Evolutionary conservation across 257 asterid genomes (phyloP), one percentile per base, ranked within the genome.

Genomic region (Sherardia arvensis): DNA sequence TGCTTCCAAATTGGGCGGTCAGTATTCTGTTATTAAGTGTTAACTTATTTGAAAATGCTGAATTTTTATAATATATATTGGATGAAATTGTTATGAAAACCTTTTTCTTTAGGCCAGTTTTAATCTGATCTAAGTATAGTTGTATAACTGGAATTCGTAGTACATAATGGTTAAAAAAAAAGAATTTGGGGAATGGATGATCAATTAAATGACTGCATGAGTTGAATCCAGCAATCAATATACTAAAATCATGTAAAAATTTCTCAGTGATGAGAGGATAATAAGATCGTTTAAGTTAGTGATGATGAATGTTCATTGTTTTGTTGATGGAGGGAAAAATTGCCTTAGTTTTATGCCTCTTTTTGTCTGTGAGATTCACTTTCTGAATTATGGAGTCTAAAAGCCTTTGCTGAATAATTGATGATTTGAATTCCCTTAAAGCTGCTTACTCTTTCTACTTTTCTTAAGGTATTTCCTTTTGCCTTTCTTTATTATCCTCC

Each of bases 1-100:
- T 93, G 64, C 99, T 93, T 83, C 99, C 99, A 1, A 93, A 87
- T 77, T 93, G 99, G 99, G 99, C 99, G 60, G 99, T 93, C 77
- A 84, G 95, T 79, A 64, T 69, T 71, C 4, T 70, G 62, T 64
- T 73, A 22, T 62, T 61, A n/a, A 62, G 38, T 45, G 43, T 32
- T 32, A 62, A 43, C 20, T 61, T 7, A 55, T 14, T 15, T 36
- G 12, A 36, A 36, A 9, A 36, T 9, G 45, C 15, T 14, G 45
- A 36, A 11, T 25, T 28, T 51, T 22, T 53, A 29, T 29, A 15
- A 43, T 18, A 1, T 10, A 33, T 21, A 34, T 4, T 18, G 18
- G 26, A 22, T 27, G 14, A 32, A 6, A 51, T 15, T 25, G 1
- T 56, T 10, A 12, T 5, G 12, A 5, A 25, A 56, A 12, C 5